Evolutionary conservation across 768 basidiomycete species (phyloP).

Genomic region (Phylloporus rhodoxanthus): DNA sequence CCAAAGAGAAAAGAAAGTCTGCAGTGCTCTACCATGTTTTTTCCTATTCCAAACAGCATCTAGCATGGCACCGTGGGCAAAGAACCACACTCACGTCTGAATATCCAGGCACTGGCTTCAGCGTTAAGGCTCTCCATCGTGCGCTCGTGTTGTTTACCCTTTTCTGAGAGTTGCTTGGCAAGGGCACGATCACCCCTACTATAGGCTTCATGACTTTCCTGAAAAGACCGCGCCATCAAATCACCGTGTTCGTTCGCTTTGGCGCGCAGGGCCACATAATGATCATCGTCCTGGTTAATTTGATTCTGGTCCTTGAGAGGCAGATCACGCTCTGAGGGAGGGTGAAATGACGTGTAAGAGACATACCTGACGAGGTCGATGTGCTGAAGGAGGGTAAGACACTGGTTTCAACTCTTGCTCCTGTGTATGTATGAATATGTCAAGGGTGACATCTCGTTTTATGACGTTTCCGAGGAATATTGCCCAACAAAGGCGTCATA

Average conservation of each 20-base stretch:
- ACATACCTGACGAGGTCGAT: conserved; percentile 16
- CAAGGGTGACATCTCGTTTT: neutral
- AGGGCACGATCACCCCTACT: conserved; percentile 61
- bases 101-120: conserved; percentile 87
- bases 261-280: conserved; percentile 66
- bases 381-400: conserved; percentile 14
- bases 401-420: conserved; percentile 14
- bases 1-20: neutral
- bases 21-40: conserved; percentile 52
- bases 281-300: conserved; percentile 43
- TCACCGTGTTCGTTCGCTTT: conserved; percentile 78
- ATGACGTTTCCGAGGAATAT: too few species aligned
- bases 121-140: conserved; percentile 76
- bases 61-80: neutral
- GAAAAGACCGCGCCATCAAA: conserved; percentile 64
- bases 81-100: conserved; percentile 41
- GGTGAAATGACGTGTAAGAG: neutral
- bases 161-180: conserved; percentile 75
- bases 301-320: conserved; percentile 48
- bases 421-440: conserved; percentile 6
- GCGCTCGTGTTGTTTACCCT: conserved; percentile 74
- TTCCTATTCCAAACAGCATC: conserved; percentile 42
- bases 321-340: neutral
- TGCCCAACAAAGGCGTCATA: too few species aligned
- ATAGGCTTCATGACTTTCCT: conserved; percentile 74